phyloP scores from a whole-genome alignment of 768 basidiomycete genomes.

The Zangia roseola region DNA sequence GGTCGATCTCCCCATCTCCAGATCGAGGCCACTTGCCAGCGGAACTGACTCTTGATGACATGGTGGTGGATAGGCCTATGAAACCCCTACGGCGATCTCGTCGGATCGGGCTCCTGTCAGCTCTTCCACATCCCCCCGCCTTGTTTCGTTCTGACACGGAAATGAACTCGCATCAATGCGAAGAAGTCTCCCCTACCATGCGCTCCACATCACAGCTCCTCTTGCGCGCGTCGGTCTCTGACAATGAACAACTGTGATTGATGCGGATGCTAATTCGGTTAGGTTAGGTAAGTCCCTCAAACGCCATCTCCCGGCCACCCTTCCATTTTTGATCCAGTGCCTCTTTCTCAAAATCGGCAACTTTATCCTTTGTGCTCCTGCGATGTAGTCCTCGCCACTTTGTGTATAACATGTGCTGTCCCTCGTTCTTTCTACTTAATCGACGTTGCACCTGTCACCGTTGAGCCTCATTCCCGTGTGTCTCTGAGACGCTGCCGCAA shows the following conservation, averaged over 20 bases:
- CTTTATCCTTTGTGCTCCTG: conserved; percentile 14
- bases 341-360: conserved; percentile 17
- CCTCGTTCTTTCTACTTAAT: conserved; percentile 22
- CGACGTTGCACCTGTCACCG: conserved; percentile 24
- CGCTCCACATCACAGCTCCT: conserved; percentile 17
- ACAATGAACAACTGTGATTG: conserved; percentile 27
- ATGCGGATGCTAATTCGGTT: conserved; percentile 13
- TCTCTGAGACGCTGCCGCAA: conserved; percentile 31
- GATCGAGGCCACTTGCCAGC: conserved; percentile 23
- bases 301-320: conserved; percentile 9
- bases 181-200: conserved; percentile 19
- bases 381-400: conserved; percentile 23
- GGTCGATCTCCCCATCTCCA: conserved; percentile 21
- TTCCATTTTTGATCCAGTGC: conserved; percentile 21
- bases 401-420: conserved; percentile 27
- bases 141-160: conserved; percentile 30
- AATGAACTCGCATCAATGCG: conserved; percentile 31
- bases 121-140: conserved; percentile 25
- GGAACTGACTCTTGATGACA: conserved; percentile 28
- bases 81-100: conserved; percentile 36
- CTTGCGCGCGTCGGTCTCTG: conserved; percentile 18
- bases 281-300: conserved; percentile 29
- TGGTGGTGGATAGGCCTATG: conserved; percentile 33
- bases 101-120: conserved; percentile 27
- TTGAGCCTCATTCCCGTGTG: conserved; percentile 9